Base-by-base conservation (phyloP, 306 rosid species). In the Begonia masoniana region DNA sequence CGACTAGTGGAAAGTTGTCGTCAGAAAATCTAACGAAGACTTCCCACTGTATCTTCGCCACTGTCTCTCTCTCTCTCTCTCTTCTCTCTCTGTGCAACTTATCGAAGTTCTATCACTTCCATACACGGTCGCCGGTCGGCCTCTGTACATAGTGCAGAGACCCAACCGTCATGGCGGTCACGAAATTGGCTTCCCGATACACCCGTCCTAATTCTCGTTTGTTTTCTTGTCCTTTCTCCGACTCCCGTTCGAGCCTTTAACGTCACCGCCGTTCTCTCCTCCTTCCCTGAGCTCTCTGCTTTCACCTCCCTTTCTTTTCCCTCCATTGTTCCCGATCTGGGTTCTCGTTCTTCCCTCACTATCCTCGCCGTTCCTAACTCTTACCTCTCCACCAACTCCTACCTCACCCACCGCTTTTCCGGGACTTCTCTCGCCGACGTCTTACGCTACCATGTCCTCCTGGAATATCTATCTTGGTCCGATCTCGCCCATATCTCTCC, bases 381-480 rank as follows among this genome's bases (percentile, higher is more conserved):
- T 7, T 68, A 55, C 67, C 77, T 92, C 55, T 64, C 82, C 55
- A 12, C 76, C 64, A 43, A 78, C 47, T 56, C 66, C 52, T 75
- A 62, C 35, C 74, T 79, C 76, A 77, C 79, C 63, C 81, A 56
- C 73, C 87, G 64, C 47, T 73, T 83, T 63, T 55, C 95, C 10
- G 57, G 77, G 1, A 55, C 83, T 49, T 68, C 84, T 50, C 78
- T 87, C 47, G 69, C 87, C 56, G 96, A 86, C 51, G 62, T 92
- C 74, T 81, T 92, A 64, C 99, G 99, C 69, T 86, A 83, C 78
- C 95, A 92, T 55, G 78, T 92, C 53, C 99, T 92, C 66, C 93
- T 86, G 23, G 78, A 83, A 13, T 86, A 79, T 78, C 67, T 86
- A 66, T 77, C 99, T 48, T 69, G 61, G 55, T 65, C 80, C 43